Evolutionary conservation across 202 grass and related monocot species (phyloP).

Genomic region (Setaria italica): DNA sequence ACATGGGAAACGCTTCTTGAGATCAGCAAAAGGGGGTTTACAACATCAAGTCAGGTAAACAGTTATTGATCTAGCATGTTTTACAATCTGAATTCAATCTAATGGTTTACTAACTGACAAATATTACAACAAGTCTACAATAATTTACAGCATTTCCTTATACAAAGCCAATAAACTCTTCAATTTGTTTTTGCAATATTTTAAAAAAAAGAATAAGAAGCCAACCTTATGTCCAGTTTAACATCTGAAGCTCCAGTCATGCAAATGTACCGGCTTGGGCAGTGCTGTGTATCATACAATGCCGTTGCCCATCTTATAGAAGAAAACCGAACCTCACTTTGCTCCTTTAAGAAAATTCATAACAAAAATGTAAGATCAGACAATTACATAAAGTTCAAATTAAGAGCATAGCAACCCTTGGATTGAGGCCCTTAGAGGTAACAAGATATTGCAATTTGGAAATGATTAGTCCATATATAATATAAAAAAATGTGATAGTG

Average conservation of each 20-base stretch:
- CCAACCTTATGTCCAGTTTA: constrained; percentile 92
- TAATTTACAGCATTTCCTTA: constrained; percentile 5
- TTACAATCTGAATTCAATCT: not conserved
- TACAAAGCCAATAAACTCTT: constrained; percentile 1
- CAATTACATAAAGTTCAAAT: constrained; percentile 27
- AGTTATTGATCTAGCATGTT: constrained; percentile 2
- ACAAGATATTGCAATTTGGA: constrained; percentile 17
- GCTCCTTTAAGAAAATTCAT: constrained; percentile 64
- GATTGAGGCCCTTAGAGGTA: constrained; percentile 34
- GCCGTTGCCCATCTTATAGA: constrained; percentile 90
- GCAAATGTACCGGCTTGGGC: constrained; percentile 95
- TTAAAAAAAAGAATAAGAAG: not conserved
- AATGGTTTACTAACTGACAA: constrained; percentile 1
- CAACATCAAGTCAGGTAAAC: not conserved
- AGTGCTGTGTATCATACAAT: constrained; percentile 74
- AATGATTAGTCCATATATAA: constrained; percentile 16
- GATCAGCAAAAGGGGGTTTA: not conserved
- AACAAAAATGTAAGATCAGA: constrained; percentile 34
- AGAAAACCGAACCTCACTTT: constrained; percentile 94
- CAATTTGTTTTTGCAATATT: not conserved
- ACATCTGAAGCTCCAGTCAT: constrained; percentile 89
- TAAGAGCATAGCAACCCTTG: constrained; percentile 12
- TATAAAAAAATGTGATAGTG: constrained; percentile 23
- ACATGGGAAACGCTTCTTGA: not conserved
- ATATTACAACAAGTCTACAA: not conserved